These are phyloP conservation scores for Moesziomyces antarcticus DNA, from an alignment of 1,284 basidiomycete species.

Conservation along the genomic window DNA sequence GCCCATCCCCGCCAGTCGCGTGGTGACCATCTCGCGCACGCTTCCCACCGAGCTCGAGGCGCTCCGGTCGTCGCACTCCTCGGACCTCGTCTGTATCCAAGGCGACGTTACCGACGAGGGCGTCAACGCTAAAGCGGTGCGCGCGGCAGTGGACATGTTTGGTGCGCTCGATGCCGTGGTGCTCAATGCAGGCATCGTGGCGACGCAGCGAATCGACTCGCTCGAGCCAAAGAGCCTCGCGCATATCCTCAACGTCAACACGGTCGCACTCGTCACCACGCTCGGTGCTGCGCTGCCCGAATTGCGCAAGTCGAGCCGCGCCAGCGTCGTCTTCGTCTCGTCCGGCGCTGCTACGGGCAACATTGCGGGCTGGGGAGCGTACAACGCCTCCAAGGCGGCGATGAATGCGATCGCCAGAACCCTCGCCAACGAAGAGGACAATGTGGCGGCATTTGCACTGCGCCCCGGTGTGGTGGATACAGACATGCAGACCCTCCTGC, in stretches of 20 bases:
- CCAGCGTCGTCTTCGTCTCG: constrained; percentile 80
- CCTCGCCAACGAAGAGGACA: constrained; percentile 81
- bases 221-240: constrained; percentile 72
- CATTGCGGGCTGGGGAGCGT: constrained; percentile 79
- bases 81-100: constrained; percentile 69
- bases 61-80: constrained; percentile 70
- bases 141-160: constrained; percentile 74
- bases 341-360: constrained; percentile 81
- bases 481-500: constrained; percentile 47
- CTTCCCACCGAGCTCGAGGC: constrained; percentile 74
- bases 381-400: constrained; percentile 77
- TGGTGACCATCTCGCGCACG: constrained; percentile 81
- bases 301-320: constrained; percentile 72
- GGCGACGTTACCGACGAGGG: constrained; percentile 76
- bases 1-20: constrained; percentile 70
- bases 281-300: constrained; percentile 76
- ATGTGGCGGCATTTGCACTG: constrained; percentile 78
- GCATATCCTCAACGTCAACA: constrained; percentile 80
- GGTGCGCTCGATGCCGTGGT: constrained; percentile 78
- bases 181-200: constrained; percentile 80
- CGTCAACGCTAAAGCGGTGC: constrained; percentile 73
- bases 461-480: constrained; percentile 84
- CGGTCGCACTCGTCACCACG: constrained; percentile 80
- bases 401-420: constrained; percentile 85
- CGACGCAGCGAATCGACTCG: constrained; percentile 55